A percentile compares a stretch with the other conserved stretches of the same genome.
Evolutionary conservation across 352 stramenopile genomes (phyloP).

Genomic region (Thalassiosira livingstoniorum): DNA sequence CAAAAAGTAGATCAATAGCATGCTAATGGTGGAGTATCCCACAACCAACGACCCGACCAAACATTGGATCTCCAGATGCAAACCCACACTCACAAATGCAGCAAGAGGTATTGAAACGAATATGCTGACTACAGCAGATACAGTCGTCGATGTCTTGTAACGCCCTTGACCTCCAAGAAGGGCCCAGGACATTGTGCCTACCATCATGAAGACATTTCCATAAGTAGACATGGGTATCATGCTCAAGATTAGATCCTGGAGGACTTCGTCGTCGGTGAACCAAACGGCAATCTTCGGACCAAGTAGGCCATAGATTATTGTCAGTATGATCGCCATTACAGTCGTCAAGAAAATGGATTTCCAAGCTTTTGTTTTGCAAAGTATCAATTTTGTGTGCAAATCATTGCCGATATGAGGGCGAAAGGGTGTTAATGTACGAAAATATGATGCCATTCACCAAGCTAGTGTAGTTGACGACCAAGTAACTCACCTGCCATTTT

Average conservation of each 20-base stretch:
- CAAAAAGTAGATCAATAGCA: constrained; percentile 51
- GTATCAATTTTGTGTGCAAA: no score
- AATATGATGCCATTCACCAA: no score
- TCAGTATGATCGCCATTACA: constrained; percentile 51
- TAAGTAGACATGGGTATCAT: constrained; percentile 75
- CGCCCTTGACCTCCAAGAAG: constrained; percentile 73
- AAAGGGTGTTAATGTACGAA: no score
- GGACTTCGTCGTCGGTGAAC: constrained; percentile 69
- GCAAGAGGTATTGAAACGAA: constrained; percentile 71
- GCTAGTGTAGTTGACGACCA: no score
- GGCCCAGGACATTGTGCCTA: constrained; percentile 76
- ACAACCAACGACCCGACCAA: constrained; percentile 65
- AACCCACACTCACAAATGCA: constrained; percentile 59
- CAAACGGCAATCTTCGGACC: constrained; percentile 54
- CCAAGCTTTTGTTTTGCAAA: constrained; percentile 61
- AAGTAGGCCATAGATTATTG: constrained; percentile 59
- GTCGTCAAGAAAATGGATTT: constrained; percentile 70
- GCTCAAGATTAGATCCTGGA: constrained; percentile 73
- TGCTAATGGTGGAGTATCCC: constrained; percentile 47
- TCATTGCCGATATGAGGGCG: no score
- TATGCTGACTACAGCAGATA: constrained; percentile 67
- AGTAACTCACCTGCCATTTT: no score
- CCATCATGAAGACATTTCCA: constrained; percentile 76
- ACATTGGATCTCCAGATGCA: constrained; percentile 69
- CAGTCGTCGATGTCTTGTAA: constrained; percentile 68